phyloP scores from a whole-genome alignment of 768 basidiomycete genomes.

The Psilocybe tampanensis region DNA sequence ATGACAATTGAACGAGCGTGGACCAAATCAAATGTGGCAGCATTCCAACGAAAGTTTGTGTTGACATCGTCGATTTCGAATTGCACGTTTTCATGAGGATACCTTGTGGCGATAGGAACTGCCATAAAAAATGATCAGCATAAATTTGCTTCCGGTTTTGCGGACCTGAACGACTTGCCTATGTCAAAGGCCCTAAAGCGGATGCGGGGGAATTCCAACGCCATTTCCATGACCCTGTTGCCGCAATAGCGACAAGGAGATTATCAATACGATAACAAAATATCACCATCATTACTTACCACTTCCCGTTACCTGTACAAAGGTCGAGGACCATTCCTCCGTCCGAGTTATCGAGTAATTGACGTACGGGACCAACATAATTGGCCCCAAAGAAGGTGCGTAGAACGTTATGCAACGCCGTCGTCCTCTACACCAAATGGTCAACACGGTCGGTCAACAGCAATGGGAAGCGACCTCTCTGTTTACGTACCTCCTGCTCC shows the following conservation, averaged over 20 bases:
- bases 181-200: conserved; percentile 75
- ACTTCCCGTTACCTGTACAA: conserved; percentile 76
- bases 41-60: conserved; percentile 48
- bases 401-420: conserved; percentile 50
- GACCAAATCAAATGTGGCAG: conserved; percentile 64
- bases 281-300: conserved; percentile 44
- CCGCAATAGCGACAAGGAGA: conserved; percentile 10
- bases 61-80: conserved; percentile 73
- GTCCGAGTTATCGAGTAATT: conserved; percentile 44
- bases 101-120: conserved; percentile 76
- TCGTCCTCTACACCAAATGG: conserved; percentile 47
- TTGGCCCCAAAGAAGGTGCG: conserved; percentile 53
- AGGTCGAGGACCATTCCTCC: conserved; percentile 66
- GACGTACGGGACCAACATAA: conserved; percentile 61
- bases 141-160: not conserved
- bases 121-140: not conserved
- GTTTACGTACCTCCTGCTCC: conserved; percentile 59
- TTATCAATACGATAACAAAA: conserved; percentile 20
- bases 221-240: conserved; percentile 76
- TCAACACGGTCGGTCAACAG: conserved; percentile 2
- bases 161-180: conserved; percentile 41
- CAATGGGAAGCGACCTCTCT: not conserved
- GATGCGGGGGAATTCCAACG: conserved; percentile 61
- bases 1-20: conserved; percentile 64
- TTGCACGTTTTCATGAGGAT: conserved; percentile 58